Base-by-base conservation (phyloP, 164 flowering plant species). In the Tetracentron sinense region DNA sequence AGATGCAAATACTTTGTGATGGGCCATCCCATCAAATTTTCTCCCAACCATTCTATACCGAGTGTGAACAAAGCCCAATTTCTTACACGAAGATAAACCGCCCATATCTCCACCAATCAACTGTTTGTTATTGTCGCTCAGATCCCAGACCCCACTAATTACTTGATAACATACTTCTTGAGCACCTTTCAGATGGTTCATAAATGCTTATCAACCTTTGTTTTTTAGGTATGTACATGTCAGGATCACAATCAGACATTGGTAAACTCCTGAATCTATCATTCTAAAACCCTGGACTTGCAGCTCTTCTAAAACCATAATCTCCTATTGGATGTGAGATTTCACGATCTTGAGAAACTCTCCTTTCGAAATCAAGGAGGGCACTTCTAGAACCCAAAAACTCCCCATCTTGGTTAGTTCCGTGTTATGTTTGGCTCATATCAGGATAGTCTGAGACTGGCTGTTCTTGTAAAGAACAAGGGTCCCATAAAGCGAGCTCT, bases 111-210 rank as follows among this genome's bases (percentile, higher is more conserved):
- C 73, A 65, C 54, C 50, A 57, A 25, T 48, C 75, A 69, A 67
- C 64, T 68, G 70, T 31, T 73, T 70, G 35, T n/a, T n/a, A n/a
- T n/a, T n/a, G n/a, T n/a, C n/a, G n/a, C n/a, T n/a, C n/a, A n/a
- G n/a, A n/a, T n/a, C 33, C 60, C 38, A 60, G 44, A 12, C 67
- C 77, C 61, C 65, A 44, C n/a, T 35, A 30, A 60, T 63, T n/a
- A n/a, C n/a, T n/a, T n/a, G n/a, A n/a, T n/a, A n/a, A 64, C 61
- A 48, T 72, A 68, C 54, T 75, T 62, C 58, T 66, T 78, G n/a
- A 33, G 54, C 12, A 63, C 3, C 62, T 62, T 57, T 60, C 67
- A 49, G 68, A 47, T 42, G 58, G 70, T 3, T 67, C 67, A 60
- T 54, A 51, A 10, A 63, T 19, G 25, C 20, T 51, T 65, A 33